phyloP scores from a whole-genome alignment of 2,329 filamentous ascomycete species.

The Microcera coccophila region DNA sequence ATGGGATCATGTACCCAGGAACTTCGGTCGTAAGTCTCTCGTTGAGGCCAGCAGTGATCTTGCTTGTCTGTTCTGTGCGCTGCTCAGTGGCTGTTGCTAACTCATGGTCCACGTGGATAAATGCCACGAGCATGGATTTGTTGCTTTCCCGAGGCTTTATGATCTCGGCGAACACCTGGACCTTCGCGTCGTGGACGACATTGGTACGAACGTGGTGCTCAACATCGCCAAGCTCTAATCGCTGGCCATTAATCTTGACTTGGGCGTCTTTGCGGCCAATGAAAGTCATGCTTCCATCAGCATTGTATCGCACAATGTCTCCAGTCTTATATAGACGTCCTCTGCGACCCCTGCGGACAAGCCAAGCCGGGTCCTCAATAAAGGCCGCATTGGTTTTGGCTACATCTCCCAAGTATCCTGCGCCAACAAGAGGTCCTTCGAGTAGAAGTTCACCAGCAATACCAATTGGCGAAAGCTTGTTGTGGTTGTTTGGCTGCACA shows the following conservation, averaged over 20 bases:
- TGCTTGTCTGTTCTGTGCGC: background rate
- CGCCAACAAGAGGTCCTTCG: slow-evolving; percentile 44
- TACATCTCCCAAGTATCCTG: slow-evolving; percentile 44
- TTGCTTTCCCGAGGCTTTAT: background rate
- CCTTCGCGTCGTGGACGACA: too few species aligned
- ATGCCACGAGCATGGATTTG: background rate
- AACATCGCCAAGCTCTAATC: slow-evolving; percentile 43
- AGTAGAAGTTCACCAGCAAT: slow-evolving; percentile 43
- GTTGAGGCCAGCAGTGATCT: background rate
- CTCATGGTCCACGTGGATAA: background rate
- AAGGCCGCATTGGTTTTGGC: slow-evolving; percentile 28
- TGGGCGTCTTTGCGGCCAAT: slow-evolving; percentile 55
- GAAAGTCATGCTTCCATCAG: slow-evolving; percentile 39
- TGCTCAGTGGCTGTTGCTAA: too few species aligned
- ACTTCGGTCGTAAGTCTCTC: background rate
- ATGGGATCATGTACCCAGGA: slow-evolving; percentile 5
- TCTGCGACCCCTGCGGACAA: slow-evolving; percentile 3
- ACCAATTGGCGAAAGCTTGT: slow-evolving; percentile 23
- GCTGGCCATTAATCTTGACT: slow-evolving; percentile 54
- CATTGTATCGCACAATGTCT: slow-evolving; percentile 41
- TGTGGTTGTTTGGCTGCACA: slow-evolving; percentile 19
- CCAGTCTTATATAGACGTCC: slow-evolving; percentile 42
- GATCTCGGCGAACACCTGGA: background rate
- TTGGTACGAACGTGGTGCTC: slow-evolving; percentile 10
- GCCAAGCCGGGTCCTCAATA: slow-evolving; percentile 37